Evolutionary conservation across 2,329 filamentous ascomycete species (phyloP).

Genomic region (Dothistroma pini): DNA sequence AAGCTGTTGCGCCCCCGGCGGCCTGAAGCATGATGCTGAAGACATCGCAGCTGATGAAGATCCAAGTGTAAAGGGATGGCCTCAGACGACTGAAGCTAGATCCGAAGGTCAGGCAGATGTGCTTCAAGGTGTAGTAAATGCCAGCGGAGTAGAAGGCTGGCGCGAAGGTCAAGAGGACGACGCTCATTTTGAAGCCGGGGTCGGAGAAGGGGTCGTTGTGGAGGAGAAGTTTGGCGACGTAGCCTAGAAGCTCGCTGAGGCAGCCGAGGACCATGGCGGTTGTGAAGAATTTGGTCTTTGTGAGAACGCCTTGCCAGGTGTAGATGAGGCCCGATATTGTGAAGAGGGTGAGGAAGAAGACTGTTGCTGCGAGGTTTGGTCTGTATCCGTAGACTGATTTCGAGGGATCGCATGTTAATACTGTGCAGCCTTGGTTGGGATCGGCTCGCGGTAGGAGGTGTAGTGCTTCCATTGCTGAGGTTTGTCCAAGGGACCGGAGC

Average conservation of each 20-base stretch:
- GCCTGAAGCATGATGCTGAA: slow-evolving; percentile 58
- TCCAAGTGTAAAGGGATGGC: slow-evolving; percentile 45
- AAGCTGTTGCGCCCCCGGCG: slow-evolving; percentile 55
- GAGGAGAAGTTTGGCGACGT: slow-evolving; percentile 42
- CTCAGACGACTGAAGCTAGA: slow-evolving; percentile 26
- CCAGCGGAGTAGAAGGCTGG: slow-evolving; percentile 46
- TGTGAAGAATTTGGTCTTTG: slow-evolving; percentile 41
- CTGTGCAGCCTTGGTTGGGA: slow-evolving; percentile 29
- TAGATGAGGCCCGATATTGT: slow-evolving; percentile 33
- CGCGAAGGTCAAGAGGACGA: slow-evolving; percentile 43
- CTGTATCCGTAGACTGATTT: slow-evolving; percentile 34
- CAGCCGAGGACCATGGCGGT: slow-evolving; percentile 41
- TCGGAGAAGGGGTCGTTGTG: slow-evolving; percentile 43
- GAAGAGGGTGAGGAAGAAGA: slow-evolving; percentile 40
- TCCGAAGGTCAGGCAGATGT: slow-evolving; percentile 43
- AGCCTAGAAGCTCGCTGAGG: slow-evolving; percentile 43
- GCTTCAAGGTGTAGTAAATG: slow-evolving; percentile 41
- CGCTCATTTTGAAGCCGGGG: slow-evolving; percentile 42
- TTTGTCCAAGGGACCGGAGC: not conserved
- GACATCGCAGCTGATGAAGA: slow-evolving; percentile 59
- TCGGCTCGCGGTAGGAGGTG: slow-evolving; percentile 22
- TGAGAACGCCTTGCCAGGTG: slow-evolving; percentile 33
- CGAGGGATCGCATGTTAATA: slow-evolving; percentile 25
- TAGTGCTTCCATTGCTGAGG: slow-evolving; percentile 10
- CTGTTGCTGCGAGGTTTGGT: slow-evolving; percentile 38